Base-by-base conservation (phyloP, 176 grass and related monocot genomes). In the Puccinellia tenuiflora region DNA sequence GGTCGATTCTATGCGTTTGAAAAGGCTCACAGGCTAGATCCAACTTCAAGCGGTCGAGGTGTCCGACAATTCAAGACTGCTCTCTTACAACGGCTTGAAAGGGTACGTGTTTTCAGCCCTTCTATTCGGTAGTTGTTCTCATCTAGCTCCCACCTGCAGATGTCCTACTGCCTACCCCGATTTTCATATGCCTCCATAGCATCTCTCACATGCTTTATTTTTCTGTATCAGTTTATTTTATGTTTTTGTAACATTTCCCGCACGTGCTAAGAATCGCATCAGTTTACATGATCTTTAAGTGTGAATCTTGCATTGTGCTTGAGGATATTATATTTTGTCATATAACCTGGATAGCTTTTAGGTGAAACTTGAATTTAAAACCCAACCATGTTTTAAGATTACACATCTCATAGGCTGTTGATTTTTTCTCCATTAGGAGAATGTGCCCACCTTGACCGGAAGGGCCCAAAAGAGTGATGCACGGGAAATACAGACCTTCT, bases 1-100 rank as follows among this genome's bases (percentile, higher is more conserved):
- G 96, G 96, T 46, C 90, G 96, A 22, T 98, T 98, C 85, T 98
- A 95, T 61, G 96, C 96, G 61, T 98, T 98, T 81, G 92, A 98
- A 76, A 95, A 95, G 88, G 96, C 96, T 81, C 96, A 98, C 82
- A 95, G 85, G 75, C 68, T 95, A 59, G 96, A 98, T 86, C 92
- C 96, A 56, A 93, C 87, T 74, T 98, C 96, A 84, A 98, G 87
- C 3, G 96, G 96, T 59, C 90, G 96, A 35, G 96, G 96, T 53
- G 96, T 98, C 55, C 88, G 96, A 9, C 96, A 98, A 52, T 98
- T 98, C 85, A 98, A 98, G 88, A 98, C 96, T 66, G 90, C 90
- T 40, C 96, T 98, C 31, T 64, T 98, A 10, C 96, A 98, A 51
- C 77, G 96, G 11, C 92, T 98, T 73, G 92, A 98, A 90, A 98